These are phyloP conservation scores for Pythium myriotylum DNA, from an alignment of 352 stramenopile species.

Conservation along the genomic window DNA sequence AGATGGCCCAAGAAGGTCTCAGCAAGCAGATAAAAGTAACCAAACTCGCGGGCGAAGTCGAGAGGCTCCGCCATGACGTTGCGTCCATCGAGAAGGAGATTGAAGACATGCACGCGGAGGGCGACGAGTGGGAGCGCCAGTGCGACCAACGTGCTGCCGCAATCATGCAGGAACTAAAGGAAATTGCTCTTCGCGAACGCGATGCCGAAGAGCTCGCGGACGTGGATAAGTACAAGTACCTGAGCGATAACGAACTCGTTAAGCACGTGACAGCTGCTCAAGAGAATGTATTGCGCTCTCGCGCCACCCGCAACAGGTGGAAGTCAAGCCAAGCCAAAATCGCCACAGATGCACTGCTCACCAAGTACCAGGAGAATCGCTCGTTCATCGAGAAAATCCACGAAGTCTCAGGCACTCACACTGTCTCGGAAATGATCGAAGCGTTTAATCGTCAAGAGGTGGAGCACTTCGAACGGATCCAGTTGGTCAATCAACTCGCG, in stretches of 20 bases:
- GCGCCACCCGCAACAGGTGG: conserved; percentile 61
- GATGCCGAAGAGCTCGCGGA: conserved; percentile 56
- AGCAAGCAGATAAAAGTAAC: conserved; percentile 58
- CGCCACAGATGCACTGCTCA: conserved; percentile 60
- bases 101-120: conserved; percentile 53
- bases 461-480: conserved; percentile 82
- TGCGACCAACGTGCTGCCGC: conserved; percentile 54
- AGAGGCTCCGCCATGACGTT: conserved; percentile 62
- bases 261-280: conserved; percentile 51
- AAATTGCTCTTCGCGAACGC: conserved; percentile 61
- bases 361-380: conserved; percentile 82
- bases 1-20: conserved; percentile 64
- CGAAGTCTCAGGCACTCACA: conserved; percentile 75
- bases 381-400: conserved; percentile 84
- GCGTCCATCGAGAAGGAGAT: conserved; percentile 57
- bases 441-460: conserved; percentile 84
- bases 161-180: conserved; percentile 72
- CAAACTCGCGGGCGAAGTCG: conserved; percentile 46
- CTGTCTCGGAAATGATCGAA: conserved; percentile 83
- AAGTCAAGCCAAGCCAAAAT: conserved; percentile 73
- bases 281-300: conserved; percentile 54
- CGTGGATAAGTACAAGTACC: conserved; percentile 62
- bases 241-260: conserved; percentile 78
- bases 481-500: conserved; percentile 79
- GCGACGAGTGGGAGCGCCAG: conserved; percentile 60